Evolutionary conservation across 441 rosid species (phyloP).

Genomic region (Brassica hybrid): DNA sequence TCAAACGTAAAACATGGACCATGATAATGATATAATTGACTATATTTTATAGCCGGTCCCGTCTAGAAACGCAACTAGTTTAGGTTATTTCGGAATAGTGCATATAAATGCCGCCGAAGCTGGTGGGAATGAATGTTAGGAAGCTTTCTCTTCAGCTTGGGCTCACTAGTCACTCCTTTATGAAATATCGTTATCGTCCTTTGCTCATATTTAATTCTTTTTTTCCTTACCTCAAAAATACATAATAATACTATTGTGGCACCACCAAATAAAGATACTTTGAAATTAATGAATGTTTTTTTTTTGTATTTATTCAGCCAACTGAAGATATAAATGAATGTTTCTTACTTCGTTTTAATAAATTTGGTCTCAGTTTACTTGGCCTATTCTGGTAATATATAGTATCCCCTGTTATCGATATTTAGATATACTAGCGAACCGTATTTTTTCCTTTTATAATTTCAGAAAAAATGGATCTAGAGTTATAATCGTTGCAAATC

Average conservation of each 20-base stretch:
- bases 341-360: conserved; percentile 28
- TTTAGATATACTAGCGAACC: not conserved
- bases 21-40: no score
- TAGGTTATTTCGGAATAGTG: not conserved
- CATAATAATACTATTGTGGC: conserved; percentile 33
- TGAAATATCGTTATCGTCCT: conserved; percentile 43
- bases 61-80: not conserved
- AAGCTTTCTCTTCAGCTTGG: conserved; percentile 19
- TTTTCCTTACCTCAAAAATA: conserved; percentile 39
- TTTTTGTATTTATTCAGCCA: conserved; percentile 37
- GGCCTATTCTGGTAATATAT: conserved; percentile 29
- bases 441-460: not conserved
- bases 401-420: not conserved
- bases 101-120: conserved; percentile 36
- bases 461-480: no score
- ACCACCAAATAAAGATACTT: conserved; percentile 42
- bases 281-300: conserved; percentile 26
- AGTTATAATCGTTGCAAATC: not conserved
- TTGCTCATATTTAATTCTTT: conserved; percentile 29
- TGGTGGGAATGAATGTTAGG: conserved; percentile 34
- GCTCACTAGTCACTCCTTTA: conserved; percentile 30
- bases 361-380: conserved; percentile 26
- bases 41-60: no score
- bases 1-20: no score
- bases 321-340: conserved; percentile 35